A percentile compares a stretch with the other conserved stretches of the same genome.
These are phyloP conservation scores for Dryas alaskensis DNA, from an alignment of 306 rosid species.

Conservation along the genomic window DNA sequence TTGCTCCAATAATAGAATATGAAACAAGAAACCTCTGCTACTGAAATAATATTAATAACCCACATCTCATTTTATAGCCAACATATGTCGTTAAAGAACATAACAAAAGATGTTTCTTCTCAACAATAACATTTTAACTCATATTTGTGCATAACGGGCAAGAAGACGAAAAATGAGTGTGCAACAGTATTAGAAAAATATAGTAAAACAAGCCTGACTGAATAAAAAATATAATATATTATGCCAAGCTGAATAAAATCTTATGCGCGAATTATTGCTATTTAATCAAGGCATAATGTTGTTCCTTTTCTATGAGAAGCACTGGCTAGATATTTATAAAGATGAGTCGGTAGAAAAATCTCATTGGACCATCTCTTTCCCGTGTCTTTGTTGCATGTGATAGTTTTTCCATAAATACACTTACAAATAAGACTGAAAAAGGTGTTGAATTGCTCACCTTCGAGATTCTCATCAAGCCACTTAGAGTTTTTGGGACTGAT, in stretches of 20 bases:
- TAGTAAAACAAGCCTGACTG: conserved; percentile 7
- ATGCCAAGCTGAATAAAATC: not conserved
- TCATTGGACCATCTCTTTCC: not conserved
- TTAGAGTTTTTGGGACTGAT: conserved; percentile 70
- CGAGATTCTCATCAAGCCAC: conserved; percentile 88
- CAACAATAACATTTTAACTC: conserved; percentile 7
- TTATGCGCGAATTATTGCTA: not conserved
- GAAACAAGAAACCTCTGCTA: conserved; percentile 17
- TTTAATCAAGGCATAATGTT: not conserved
- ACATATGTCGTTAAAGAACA: conserved; percentile 24
- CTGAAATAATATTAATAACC: not conserved
- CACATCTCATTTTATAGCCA: conserved; percentile 9
- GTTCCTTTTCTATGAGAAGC: not conserved
- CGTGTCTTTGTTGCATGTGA: not conserved
- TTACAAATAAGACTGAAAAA: conserved; percentile 14
- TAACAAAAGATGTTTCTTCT: not conserved
- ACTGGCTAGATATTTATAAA: not conserved
- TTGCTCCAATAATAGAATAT: conserved; percentile 33
- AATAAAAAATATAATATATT: not conserved
- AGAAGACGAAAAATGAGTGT: not conserved
- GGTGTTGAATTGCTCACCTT: conserved; percentile 45
- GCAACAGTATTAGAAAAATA: conserved; percentile 10
- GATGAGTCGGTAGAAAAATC: not conserved
- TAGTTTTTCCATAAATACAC: not conserved
- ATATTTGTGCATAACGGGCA: not conserved